phyloP scores from a whole-genome alignment of 306 rosid genomes.

The Phaseolus lunatus region DNA sequence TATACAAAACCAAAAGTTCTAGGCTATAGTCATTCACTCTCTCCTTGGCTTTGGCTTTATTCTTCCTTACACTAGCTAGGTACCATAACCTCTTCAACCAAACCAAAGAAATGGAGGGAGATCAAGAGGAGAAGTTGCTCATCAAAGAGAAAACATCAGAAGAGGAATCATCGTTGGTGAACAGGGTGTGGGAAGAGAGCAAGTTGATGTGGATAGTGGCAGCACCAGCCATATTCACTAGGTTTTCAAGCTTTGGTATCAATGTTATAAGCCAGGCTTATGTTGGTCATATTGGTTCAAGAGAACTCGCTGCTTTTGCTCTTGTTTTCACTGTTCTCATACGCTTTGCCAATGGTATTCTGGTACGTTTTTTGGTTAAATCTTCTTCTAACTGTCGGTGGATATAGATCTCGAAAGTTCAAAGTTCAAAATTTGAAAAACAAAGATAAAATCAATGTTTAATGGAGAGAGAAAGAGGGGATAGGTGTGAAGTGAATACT shows the following conservation, averaged over 20 bases:
- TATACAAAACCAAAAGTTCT: too few species aligned
- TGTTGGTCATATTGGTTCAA: constrained; percentile 56
- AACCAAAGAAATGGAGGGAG: constrained; percentile 39
- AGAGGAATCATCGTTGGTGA: constrained; percentile 31
- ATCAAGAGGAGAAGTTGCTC: constrained; percentile 33
- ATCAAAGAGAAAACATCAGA: background rate
- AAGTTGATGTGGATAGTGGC: constrained; percentile 61
- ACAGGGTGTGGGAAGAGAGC: constrained; percentile 52
- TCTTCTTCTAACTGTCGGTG: background rate
- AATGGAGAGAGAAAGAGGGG: too few species aligned
- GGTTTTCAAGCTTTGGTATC: constrained; percentile 54
- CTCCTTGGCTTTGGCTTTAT: background rate
- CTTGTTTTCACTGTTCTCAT: constrained; percentile 49
- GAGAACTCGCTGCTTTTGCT: constrained; percentile 59
- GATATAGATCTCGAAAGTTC: too few species aligned
- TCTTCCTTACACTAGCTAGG: background rate
- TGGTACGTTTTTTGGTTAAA: constrained; percentile 39
- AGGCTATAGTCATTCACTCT: too few species aligned
- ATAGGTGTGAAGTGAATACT: too few species aligned
- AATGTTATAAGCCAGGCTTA: constrained; percentile 54
- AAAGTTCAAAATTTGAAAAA: too few species aligned
- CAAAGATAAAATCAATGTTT: too few species aligned
- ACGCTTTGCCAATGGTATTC: constrained; percentile 56
- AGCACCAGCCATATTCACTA: constrained; percentile 55
- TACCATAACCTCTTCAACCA: background rate